A percentile compares a stretch with the other conserved stretches of the same genome.
Evolutionary conservation across 148 eudicot species (phyloP).

Genomic region (Chenopodium formosanum): DNA sequence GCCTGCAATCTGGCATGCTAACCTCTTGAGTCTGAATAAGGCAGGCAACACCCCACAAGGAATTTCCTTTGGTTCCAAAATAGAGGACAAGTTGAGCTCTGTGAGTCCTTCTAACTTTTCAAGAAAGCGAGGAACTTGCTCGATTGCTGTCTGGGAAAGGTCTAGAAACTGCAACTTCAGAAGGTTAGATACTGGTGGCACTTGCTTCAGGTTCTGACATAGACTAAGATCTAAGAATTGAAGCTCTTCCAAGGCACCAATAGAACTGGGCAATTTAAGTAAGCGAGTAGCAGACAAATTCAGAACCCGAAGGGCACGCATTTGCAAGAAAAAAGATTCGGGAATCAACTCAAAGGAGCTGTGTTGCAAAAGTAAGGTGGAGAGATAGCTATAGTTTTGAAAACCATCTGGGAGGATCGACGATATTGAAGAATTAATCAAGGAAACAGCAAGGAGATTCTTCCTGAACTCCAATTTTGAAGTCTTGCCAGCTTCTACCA

Average conservation of each 20-base stretch:
- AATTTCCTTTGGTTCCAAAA: not conserved
- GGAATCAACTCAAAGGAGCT: constrained; percentile 9
- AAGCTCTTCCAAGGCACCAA: constrained; percentile 19
- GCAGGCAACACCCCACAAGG: not conserved
- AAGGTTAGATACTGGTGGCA: constrained; percentile 11
- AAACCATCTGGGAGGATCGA: not conserved
- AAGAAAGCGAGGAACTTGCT: constrained; percentile 10
- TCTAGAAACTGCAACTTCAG: constrained; percentile 11
- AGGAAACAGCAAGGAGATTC: constrained; percentile 6
- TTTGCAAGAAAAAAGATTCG: constrained; percentile 19
- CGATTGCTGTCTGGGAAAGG: constrained; percentile 19
- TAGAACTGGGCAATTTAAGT: constrained; percentile 14
- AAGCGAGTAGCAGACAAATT: constrained; percentile 16
- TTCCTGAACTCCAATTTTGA: not conserved
- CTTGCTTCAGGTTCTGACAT: constrained; percentile 11
- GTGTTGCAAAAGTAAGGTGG: constrained; percentile 15
- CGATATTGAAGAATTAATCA: not conserved
- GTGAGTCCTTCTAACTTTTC: constrained; percentile 1
- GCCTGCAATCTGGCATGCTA: constrained; percentile 8
- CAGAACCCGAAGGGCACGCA: constrained; percentile 21
- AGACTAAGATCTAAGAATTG: constrained; percentile 13
- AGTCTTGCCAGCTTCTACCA: not conserved
- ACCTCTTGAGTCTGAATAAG: not conserved
- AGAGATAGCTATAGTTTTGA: constrained; percentile 9
- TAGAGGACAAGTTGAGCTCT: constrained; percentile 15